A percentile compares a stretch with the other conserved stretches of the same genome.
These are phyloP conservation scores for Penicillium olsonii DNA, from an alignment of 2,329 filamentous ascomycete species.

Conservation along the genomic window DNA sequence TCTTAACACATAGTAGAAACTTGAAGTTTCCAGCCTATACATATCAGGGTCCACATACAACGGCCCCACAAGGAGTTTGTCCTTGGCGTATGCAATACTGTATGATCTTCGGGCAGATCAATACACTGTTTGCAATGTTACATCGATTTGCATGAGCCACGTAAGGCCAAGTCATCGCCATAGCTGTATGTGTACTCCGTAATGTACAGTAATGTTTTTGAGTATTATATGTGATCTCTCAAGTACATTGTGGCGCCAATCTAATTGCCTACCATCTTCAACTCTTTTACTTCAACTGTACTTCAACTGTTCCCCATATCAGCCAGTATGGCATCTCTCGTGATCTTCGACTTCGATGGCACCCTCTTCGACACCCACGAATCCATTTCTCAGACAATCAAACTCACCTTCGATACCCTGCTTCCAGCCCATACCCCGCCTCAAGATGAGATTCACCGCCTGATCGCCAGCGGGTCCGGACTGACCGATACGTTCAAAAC, in stretches of 20 bases:
- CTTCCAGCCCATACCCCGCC: constrained; percentile 13
- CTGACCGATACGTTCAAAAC: constrained; percentile 14
- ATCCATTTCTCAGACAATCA: constrained; percentile 17
- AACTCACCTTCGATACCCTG: constrained; percentile 14
- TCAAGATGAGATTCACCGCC: constrained; percentile 10
- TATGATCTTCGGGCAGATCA: neutral
- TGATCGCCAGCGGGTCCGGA: constrained; percentile 17
- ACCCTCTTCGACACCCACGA: constrained; percentile 21
- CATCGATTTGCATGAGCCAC: neutral
- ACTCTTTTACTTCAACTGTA: too few relatives aligned
- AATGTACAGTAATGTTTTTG: too few relatives aligned
- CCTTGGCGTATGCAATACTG: neutral
- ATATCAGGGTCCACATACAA: too few relatives aligned
- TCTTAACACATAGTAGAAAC: too few relatives aligned
- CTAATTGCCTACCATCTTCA: too few relatives aligned
- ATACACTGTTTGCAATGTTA: neutral
- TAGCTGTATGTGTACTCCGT: too few relatives aligned
- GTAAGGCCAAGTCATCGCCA: neutral
- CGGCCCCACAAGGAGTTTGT: too few relatives aligned
- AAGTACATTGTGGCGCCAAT: too few relatives aligned
- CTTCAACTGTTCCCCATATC: neutral
- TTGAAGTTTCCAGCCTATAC: too few relatives aligned
- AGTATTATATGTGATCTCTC: too few relatives aligned
- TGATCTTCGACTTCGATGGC: constrained; percentile 22
- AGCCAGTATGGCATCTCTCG: constrained; percentile 11